phyloP scores from a whole-genome alignment of 2,329 filamentous ascomycete species.

The Lithohypha guttulata region DNA sequence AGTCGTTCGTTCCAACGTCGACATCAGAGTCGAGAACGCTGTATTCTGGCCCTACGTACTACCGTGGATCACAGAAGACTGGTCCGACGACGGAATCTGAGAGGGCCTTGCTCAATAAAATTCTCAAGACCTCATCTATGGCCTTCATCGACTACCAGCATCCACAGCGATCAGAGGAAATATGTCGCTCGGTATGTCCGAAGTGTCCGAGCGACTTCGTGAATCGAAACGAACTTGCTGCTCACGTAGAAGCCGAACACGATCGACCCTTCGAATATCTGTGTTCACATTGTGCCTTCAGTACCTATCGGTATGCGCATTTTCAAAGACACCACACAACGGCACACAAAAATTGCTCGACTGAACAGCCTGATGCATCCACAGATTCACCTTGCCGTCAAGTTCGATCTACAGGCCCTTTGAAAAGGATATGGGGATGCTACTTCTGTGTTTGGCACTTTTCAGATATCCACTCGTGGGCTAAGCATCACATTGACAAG shows the following conservation, averaged over 20 bases:
- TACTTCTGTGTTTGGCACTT: neutral
- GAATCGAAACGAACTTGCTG: neutral
- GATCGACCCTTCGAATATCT: constrained; percentile 2
- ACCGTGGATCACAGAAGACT: too few relatives aligned
- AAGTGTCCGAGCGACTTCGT: neutral
- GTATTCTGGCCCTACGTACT: too few relatives aligned
- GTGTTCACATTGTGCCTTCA: neutral
- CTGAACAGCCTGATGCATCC: neutral
- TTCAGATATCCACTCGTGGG: neutral
- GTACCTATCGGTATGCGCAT: neutral
- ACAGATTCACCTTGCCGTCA: neutral
- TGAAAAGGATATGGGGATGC: constrained; percentile 4
- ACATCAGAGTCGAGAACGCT: too few relatives aligned
- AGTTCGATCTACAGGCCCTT: neutral
- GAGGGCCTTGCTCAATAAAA: too few relatives aligned
- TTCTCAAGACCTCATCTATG: too few relatives aligned
- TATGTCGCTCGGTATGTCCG: constrained; percentile 3
- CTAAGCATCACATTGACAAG: constrained; percentile 1
- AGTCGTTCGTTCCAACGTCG: too few relatives aligned
- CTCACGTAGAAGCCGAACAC: constrained; percentile 3
- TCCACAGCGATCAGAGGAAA: neutral
- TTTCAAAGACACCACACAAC: constrained; percentile 2
- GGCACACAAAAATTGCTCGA: constrained; percentile 1
- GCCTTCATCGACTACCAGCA: neutral
- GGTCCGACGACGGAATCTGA: too few relatives aligned